Evolutionary conservation across 192 early-diverging fungal species (phyloP).

Genomic region (Gaertneriomyces sp.): DNA sequence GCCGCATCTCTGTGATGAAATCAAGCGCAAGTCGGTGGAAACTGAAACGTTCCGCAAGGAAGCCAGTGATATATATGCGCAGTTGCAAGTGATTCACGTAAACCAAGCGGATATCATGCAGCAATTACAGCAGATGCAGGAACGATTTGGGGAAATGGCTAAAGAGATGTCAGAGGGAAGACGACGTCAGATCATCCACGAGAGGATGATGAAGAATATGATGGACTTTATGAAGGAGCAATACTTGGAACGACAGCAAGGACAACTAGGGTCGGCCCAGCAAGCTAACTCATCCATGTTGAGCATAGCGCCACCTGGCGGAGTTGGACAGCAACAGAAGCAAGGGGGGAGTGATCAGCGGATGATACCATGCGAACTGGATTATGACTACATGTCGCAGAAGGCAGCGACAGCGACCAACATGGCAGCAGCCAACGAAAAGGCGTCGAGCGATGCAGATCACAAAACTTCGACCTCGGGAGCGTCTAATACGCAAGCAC

Average conservation of each 20-base stretch:
- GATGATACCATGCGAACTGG: no score
- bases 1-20: conserved; percentile 88
- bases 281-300: conserved; percentile 9
- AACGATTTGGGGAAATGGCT: conserved; percentile 66
- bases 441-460: no score
- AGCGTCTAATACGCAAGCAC: no score
- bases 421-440: no score
- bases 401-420: no score
- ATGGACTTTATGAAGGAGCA: conserved; percentile 52
- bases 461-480: no score
- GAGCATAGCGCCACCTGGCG: conserved; percentile 3
- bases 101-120: conserved; percentile 71
- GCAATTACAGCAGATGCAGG: conserved; percentile 70
- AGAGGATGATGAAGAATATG: conserved; percentile 64
- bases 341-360: no score
- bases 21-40: conserved; percentile 89
- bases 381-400: no score
- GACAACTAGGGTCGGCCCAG: not conserved
- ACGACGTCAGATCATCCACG: conserved; percentile 64
- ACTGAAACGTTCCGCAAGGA: conserved; percentile 69
- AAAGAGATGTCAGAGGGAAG: conserved; percentile 72
- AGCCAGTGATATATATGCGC: conserved; percentile 69
- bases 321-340: not conserved
- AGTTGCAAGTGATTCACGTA: conserved; percentile 74
- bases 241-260: conserved; percentile 1